These are phyloP conservation scores for Spathaspora sp. DNA, from an alignment of 805 yeast species.

Conservation along the genomic window DNA sequence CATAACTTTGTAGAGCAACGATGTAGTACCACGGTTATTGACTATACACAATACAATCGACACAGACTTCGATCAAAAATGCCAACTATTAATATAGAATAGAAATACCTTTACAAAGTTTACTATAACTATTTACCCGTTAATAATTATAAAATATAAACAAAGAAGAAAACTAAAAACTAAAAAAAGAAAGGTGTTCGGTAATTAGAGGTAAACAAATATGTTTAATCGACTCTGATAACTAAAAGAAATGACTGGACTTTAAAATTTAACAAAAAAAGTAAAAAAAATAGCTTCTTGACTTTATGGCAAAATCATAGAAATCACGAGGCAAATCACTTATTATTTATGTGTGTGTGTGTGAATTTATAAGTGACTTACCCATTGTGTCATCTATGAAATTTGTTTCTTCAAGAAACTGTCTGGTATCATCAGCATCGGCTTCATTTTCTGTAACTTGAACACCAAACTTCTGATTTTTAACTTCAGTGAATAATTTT, in stretches of 20 bases:
- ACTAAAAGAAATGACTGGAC: background rate
- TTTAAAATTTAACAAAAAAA: background rate
- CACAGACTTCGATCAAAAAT: too few relatives aligned
- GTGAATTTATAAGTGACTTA: background rate
- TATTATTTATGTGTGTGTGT: background rate
- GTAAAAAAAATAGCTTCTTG: background rate
- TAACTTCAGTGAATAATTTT: slow-evolving; percentile 41
- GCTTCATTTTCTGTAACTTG: slow-evolving; percentile 1
- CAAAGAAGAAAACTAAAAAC: background rate
- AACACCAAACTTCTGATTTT: slow-evolving; percentile 9
- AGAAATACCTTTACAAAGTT: too few relatives aligned
- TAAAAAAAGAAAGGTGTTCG: background rate
- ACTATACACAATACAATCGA: too few relatives aligned
- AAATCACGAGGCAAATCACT: background rate
- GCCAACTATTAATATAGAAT: too few relatives aligned
- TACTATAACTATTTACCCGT: background rate
- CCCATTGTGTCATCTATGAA: background rate
- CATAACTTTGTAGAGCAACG: too few relatives aligned
- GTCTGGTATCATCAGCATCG: background rate
- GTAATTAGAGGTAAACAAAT: background rate
- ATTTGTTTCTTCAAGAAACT: background rate
- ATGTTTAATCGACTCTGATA: too few relatives aligned
- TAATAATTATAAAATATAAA: background rate
- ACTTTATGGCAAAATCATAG: background rate
- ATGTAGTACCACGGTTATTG: too few relatives aligned